Conservation (phyloP, 768 basidiomycete genomes). For the Tulasnella sp. region DNA sequence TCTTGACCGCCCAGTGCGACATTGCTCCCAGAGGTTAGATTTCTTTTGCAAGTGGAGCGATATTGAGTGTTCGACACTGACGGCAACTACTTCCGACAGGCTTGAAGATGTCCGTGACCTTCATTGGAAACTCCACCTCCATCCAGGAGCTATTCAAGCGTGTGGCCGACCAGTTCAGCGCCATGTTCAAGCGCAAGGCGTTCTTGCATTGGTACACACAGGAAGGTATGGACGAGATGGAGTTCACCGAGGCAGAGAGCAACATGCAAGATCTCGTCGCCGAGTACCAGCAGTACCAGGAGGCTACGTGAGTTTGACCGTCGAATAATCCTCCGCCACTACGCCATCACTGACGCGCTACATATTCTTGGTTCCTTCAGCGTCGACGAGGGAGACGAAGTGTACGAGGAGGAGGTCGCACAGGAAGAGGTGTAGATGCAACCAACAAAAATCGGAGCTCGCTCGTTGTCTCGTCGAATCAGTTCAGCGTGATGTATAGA, state of each 20-base stretch:
- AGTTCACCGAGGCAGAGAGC: conserved; percentile 97
- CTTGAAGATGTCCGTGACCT: conserved; percentile 81
- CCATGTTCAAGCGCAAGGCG: conserved; percentile 58
- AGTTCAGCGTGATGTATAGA: no score
- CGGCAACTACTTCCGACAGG: conserved; percentile 98
- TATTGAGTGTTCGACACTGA: conserved; percentile 81
- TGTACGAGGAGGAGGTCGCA: conserved; percentile 72
- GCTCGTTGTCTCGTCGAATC: not conserved
- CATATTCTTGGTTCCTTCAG: conserved; percentile 9
- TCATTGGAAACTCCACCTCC: conserved; percentile 94
- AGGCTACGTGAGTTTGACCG: conserved; percentile 64
- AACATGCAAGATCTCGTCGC: conserved; percentile 99
- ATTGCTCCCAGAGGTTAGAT: conserved; percentile 90
- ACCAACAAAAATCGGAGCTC: not conserved
- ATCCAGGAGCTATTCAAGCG: conserved; percentile 99
- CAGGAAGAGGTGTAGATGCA: conserved; percentile 35
- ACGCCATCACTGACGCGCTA: not conserved
- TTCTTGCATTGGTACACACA: conserved; percentile 99
- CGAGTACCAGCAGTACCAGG: conserved; percentile 95
- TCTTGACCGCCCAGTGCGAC: conserved; percentile 95
- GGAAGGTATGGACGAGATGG: conserved; percentile 99
- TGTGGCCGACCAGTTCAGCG: conserved; percentile 88
- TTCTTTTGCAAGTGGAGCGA: conserved; percentile 75
- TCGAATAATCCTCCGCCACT: not conserved
- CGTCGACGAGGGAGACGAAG: conserved; percentile 78